Percentiles rank a stretch among this genome's conserved stretches.
phyloP scores from a whole-genome alignment of 345 rosid species.

The Populus euphratica region DNA sequence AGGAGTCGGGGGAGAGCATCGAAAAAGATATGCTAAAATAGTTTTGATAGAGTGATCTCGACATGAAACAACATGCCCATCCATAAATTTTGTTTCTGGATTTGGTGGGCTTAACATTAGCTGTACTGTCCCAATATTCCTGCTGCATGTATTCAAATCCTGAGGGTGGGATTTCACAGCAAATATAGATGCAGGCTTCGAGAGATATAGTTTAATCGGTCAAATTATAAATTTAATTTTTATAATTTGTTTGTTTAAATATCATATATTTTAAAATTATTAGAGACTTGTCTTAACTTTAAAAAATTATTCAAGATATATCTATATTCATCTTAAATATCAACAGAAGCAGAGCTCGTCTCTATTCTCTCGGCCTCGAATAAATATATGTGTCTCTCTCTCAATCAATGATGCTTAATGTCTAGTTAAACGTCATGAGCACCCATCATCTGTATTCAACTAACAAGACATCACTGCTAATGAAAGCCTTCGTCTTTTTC shows the following conservation, averaged over 20 bases:
- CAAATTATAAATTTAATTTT: too few species aligned
- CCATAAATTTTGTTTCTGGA: not conserved
- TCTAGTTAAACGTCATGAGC: not conserved
- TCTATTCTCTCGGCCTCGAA: not conserved
- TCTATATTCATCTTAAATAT: too few species aligned
- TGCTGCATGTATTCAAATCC: not conserved
- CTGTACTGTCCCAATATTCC: not conserved
- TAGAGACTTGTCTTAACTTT: too few species aligned
- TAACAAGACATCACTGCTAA: conserved; percentile 12
- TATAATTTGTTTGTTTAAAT: too few species aligned
- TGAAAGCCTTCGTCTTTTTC: not conserved
- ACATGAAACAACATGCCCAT: not conserved
- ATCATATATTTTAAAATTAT: too few species aligned
- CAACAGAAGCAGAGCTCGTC: not conserved
- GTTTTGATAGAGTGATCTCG: not conserved
- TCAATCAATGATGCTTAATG: not conserved
- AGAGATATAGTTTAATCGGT: too few species aligned
- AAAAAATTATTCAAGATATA: too few species aligned
- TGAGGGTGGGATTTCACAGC: not conserved
- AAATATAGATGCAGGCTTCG: not conserved
- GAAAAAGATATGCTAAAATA: not conserved
- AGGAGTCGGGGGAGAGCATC: not conserved
- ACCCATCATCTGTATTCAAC: conserved; percentile 9
- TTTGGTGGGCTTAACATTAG: not conserved
- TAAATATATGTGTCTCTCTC: not conserved